Evolutionary conservation across 371 early-diverging fungal genomes (phyloP), one percentile per base, ranked within the genome.

Genomic region (Fennellomyces sp.): DNA sequence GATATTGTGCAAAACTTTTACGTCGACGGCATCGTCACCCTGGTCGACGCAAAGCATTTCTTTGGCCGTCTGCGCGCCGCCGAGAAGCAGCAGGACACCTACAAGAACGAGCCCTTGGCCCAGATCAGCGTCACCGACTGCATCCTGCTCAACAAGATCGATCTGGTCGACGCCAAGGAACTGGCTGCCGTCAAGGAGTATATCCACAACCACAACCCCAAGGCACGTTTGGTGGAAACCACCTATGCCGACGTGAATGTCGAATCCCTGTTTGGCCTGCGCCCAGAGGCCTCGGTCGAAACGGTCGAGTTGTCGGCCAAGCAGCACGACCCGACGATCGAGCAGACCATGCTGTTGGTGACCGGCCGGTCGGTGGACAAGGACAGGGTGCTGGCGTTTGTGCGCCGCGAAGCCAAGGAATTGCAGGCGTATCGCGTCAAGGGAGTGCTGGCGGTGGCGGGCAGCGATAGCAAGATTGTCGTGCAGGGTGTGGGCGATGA

Each of bases 61-160:
- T 52, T 61, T 26, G 25, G 41, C 12, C 56, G 66, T 23, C 31
- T 60, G 13, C 2, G 28, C 3, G 27, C 31, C 1, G 42, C 39
- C 23, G 28, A 21, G 17, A 49, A 42, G 17, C 58, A 56, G n/a
- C 69, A 72, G 25, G 74, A 76, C 30, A 28, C 31, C 6, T 75
- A 57, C 36, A 78, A 76, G 52, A 76, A 76, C 33, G 78, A 78
- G 35, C 54, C 64, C 2, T 25, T 73, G 8, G 72, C 70, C 0
- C 78, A 78, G 41, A 60, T 78, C 19, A n/a, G 62, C 15, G 66
- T 64, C 4, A 61, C 64, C 0, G 78, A 78, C 41, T 49, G 33
- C 15, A 60, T 78, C 49, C 50, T 78, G 12, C 12, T 78, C 6
- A 76, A 76, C 69, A 78, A 78, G 30, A 41, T 45, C 6, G 78